A percentile compares a stretch with the other conserved stretches of the same genome.
Evolutionary conservation across 2,329 filamentous ascomycete genomes (phyloP).

Genomic region (Thielaviopsis cerberus): DNA sequence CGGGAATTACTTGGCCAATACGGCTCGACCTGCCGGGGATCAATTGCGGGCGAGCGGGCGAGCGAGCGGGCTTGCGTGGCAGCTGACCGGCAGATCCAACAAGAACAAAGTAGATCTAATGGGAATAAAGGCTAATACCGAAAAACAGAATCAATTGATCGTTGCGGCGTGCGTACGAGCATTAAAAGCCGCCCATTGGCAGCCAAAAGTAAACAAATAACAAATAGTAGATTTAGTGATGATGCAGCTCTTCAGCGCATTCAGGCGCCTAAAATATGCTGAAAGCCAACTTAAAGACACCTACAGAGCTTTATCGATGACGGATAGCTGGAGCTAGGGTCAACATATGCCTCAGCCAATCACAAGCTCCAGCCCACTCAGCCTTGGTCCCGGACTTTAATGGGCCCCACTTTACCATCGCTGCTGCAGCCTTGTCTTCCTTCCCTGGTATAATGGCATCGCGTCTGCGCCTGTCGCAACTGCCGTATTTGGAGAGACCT

Average conservation of each 20-base stretch:
- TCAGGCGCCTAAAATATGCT: background rate
- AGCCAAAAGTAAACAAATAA: background rate
- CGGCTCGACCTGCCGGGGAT: too few relatives aligned
- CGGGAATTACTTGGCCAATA: too few relatives aligned
- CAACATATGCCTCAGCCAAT: background rate
- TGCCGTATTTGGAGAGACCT: background rate
- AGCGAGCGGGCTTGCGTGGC: too few relatives aligned
- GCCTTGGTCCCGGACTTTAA: background rate
- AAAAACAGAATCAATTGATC: too few relatives aligned
- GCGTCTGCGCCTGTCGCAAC: background rate
- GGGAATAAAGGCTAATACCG: too few relatives aligned
- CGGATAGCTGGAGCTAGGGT: background rate
- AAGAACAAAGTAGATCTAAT: too few relatives aligned
- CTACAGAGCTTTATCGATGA: too few relatives aligned
- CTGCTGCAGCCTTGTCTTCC: background rate
- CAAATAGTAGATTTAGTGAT: background rate
- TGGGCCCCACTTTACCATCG: background rate
- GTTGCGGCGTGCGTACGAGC: too few relatives aligned
- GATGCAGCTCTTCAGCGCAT: background rate
- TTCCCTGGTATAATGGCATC: background rate
- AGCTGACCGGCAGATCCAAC: too few relatives aligned
- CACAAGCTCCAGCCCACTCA: background rate
- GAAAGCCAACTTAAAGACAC: too few relatives aligned
- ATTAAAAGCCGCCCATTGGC: too few relatives aligned
- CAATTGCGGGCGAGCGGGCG: too few relatives aligned